Evolutionary conservation across 106 monocot species (phyloP), one percentile per base, ranked within the genome.

Genomic region (Allium cepa): DNA sequence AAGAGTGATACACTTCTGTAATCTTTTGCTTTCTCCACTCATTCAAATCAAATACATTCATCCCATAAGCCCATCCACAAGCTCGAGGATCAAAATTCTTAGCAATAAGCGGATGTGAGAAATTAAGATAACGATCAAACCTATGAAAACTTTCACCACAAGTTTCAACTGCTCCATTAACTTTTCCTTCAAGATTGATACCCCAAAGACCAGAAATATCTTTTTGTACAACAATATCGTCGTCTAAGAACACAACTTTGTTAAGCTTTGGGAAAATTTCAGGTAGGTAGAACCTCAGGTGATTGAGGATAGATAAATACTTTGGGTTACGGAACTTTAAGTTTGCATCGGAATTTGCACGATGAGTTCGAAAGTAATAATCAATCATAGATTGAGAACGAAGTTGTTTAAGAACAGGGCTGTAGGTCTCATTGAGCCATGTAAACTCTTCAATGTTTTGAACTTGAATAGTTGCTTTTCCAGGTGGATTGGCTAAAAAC

Each of bases 51-150:
- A 85, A 81, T 53, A 85, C 74, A 57, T 85, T 85, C 85, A 85
- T 85, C 26, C 85, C 85, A 50, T 76, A 84, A 10, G 84, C 84
- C 84, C 84, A 84, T 3, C 84, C 84, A 74, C 84, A 84, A 65
- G 84, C 81, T 56, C 47, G 80, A 52, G 85, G 81, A 12, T 78
- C 63, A 16, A 85, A 85, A 60, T 78, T 85, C 56, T 85, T 85
- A 27, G 81, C 71, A 52, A 85, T 85, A 63, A 81, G 26, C 63
- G 78, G 85, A 75, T 85, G 74, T 56, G 85, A 85, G 59, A 85
- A 85, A 53, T 85, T 85, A 12, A 85, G 75, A 68, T 84, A 84
- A 46, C 77, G 62, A 77, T 84, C 80, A 71, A 77, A 84, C 45
- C 84, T 73, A 52, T 81, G 81, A 50, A 85, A 85, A 47, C 71